phyloP scores from a whole-genome alignment of 129 eudicot genomes.

The Solidago caesia region DNA sequence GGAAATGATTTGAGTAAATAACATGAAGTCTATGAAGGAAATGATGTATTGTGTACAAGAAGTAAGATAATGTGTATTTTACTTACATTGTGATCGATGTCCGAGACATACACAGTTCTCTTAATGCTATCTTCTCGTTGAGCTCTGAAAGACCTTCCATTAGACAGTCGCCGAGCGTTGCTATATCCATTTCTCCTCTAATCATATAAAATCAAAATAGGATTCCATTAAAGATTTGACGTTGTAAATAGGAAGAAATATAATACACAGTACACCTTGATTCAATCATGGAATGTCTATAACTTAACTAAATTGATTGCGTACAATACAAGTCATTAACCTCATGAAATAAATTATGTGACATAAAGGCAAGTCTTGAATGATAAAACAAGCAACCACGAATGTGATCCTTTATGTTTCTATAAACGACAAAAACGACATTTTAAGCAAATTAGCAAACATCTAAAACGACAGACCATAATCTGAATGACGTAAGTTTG shows the following conservation, averaged over 20 bases:
- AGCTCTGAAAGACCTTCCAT: slow-evolving; percentile 68
- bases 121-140: slow-evolving; percentile 95
- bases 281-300: background rate
- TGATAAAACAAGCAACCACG: background rate
- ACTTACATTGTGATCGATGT: slow-evolving; percentile 86
- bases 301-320: background rate
- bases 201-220: background rate
- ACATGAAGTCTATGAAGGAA: slow-evolving; percentile 12
- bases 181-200: slow-evolving; percentile 70
- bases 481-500: background rate
- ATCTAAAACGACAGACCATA: slow-evolving; percentile 5
- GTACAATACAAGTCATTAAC: slow-evolving; percentile 3
- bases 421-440: background rate
- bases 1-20: slow-evolving; percentile 21
- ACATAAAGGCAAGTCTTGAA: background rate
- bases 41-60: background rate
- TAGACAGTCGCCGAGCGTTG: slow-evolving; percentile 57
- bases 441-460: slow-evolving; percentile 13
- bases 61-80: slow-evolving; percentile 2
- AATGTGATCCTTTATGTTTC: background rate
- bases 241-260: background rate
- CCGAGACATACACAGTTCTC: slow-evolving; percentile 90
- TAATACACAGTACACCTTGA: background rate
- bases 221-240: background rate
- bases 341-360: background rate